Base-by-base conservation (phyloP, 345 rosid genomes). In the Aethionema arabicum region DNA sequence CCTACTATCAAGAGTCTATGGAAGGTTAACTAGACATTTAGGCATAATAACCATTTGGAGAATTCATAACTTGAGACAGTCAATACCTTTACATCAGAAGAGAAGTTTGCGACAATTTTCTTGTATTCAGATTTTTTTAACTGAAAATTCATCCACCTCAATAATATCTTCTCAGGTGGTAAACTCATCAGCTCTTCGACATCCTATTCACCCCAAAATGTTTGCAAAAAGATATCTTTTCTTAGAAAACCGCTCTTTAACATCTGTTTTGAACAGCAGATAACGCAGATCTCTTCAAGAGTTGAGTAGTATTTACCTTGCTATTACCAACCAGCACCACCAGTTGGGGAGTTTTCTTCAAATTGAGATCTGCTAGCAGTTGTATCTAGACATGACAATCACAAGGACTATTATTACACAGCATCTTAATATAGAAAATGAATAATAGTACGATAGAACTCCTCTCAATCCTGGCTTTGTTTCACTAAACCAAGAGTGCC, bases 101-200 rank as follows among this genome's bases (percentile, higher is more conserved):
- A 93, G 77, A 93, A 93, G 70, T 93, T 93, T 32, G 99, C 75
- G 46, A 93, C 85, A 9, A 68, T 68, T 82, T 79, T 93, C 85
- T 72, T 80, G 77, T 90, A 87, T 71, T 74, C 76, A 29, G 91
- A 12, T 80, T 93, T 93, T 79, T 75, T 87, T 69, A 93, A 73
- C 50, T 85, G 96, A 74, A 93, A 93, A 67, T 93, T 93, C 99
- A 93, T 93, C 99, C 99, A 93, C 59, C 96, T 84, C 72, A 93
- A 53, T 52, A 93, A 77, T 68, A 93, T 93, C 77, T 93, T 93
- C 77, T 93, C 99, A 8, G 99, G 99, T 39, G 99, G 91, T 78
- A 90, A 82, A 72, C 91, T 93, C 97, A 93, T 84, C 76, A 93
- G 75, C 82, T 93, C 99, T 81, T 93, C 99, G 69, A 85, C 88